Base-by-base conservation (phyloP, 2,329 filamentous ascomycete genomes). In the Mycogone perniciosa region DNA sequence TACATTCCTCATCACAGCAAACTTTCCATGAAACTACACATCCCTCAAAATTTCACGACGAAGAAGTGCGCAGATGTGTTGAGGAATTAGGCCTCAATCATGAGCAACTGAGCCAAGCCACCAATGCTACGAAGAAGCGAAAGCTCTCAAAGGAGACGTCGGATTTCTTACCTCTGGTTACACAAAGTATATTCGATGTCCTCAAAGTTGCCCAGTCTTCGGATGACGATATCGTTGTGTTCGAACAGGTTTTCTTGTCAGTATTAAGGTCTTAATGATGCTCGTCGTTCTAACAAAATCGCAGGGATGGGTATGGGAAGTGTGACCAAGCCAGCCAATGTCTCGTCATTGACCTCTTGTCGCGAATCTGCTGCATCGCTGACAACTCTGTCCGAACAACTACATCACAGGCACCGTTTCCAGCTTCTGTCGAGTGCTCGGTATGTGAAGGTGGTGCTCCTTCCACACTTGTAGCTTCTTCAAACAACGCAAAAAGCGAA, bases 261-360 rank as follows among this genome's bases (percentile, higher is more conserved):
- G 77, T 72, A 34, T 44, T 29, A 13, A 13, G 31, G 10, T 33
- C n/a, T 44, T 20, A 35, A 30, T 44, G 9, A 41, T 48, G 7
- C 10, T 44, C 33, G 11, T 20, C 29, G 26, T 40, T n/a, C 61
- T 67, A 35, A 67, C 45, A 10, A 5, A 11, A 11, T 2, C 13
- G 40, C 44, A 48, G 71, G 34, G 57, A 60, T 27, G 57, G 61
- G 26, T 82, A 82, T 59, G 59, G 71, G 9, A 61, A 65, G 10
- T 64, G 81, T 4, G 58, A 71, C 11, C 76, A 82, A 52, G 53
- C 67, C 6, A 68, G 75, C 27, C 76, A 80, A 60, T 80, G 76
- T 57, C 71, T 72, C 33, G 66, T 75, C 7, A 67, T 87, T 38
- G 69, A 80, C 35, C 62, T 76, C 8, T 61, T 89, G 10, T 79